Conservation (phyloP, 1,139 yeast genomes). For the Taiozyma sp. region DNA sequence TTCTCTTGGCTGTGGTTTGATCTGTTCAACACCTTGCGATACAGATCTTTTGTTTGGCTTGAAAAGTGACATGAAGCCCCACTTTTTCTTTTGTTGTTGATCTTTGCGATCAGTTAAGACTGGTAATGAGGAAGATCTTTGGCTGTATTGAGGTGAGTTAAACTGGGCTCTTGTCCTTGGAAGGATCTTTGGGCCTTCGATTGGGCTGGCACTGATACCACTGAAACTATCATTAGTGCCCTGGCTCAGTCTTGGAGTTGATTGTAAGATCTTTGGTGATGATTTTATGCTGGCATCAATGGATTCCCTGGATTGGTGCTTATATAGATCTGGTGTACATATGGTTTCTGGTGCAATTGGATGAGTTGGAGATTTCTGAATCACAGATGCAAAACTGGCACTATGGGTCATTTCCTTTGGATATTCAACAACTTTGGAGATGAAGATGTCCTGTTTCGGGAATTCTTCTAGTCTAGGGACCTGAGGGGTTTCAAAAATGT, state of each 20-base stretch:
- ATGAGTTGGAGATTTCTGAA: constrained; percentile 2
- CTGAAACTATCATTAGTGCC: not conserved
- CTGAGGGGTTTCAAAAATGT: constrained; percentile 25
- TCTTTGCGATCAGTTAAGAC: constrained; percentile 4
- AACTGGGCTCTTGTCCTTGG: constrained; percentile 8
- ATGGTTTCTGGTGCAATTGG: constrained; percentile 8
- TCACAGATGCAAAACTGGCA: constrained; percentile 10
- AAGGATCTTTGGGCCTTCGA: constrained; percentile 4
- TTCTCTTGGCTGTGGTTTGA: constrained; percentile 9
- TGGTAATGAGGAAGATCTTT: constrained; percentile 23
- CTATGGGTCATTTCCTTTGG: constrained; percentile 7
- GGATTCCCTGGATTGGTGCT: not conserved
- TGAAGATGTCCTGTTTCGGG: constrained; percentile 2
- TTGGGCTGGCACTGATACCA: not conserved
- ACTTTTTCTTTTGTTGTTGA: constrained; percentile 21
- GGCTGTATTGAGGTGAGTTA: constrained; percentile 9
- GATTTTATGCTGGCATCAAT: not conserved
- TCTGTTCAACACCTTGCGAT: constrained; percentile 9
- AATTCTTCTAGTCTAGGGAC: constrained; percentile 10
- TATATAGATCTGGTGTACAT: constrained; percentile 7
- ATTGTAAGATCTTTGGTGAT: constrained; percentile 1
- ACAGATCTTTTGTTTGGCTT: constrained; percentile 23
- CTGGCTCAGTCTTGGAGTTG: not conserved
- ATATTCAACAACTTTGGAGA: constrained; percentile 4
- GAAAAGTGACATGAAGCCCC: constrained; percentile 32